Evolutionary conservation across 2,329 filamentous ascomycete genomes (phyloP).

Genomic region (Trichoderma endophyticum): DNA sequence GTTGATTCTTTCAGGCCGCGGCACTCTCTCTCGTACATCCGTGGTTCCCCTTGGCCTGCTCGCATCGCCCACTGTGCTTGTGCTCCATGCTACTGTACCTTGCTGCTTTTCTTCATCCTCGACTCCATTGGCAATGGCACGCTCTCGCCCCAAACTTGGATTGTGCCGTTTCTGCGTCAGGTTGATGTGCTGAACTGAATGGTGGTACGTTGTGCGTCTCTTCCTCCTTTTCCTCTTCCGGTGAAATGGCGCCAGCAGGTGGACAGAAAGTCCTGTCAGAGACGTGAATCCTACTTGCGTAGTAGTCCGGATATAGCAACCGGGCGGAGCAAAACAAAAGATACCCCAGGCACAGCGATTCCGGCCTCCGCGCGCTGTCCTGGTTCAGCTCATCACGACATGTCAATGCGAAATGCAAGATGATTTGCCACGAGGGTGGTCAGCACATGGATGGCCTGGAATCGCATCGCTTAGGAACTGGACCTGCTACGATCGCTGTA

Average conservation of each 20-base stretch:
- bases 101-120: neutral
- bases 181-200: neutral
- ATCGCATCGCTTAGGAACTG: constrained; percentile 6
- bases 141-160: neutral
- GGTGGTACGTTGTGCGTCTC: neutral
- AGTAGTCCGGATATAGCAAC: neutral
- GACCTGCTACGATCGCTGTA: neutral
- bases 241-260: neutral
- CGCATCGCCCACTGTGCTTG: neutral
- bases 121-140: neutral
- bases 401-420: neutral
- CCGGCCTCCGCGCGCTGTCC: neutral
- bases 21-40: neutral
- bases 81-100: neutral
- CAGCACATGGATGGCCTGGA: constrained; percentile 8
- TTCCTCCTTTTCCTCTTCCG: neutral
- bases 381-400: neutral
- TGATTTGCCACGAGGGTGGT: neutral
- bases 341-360: neutral
- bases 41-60: neutral
- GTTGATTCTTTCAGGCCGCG: neutral
- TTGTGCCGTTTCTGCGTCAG: neutral
- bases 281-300: neutral
- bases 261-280: neutral
- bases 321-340: neutral